phyloP scores from a whole-genome alignment of 2,329 filamentous ascomycete species.

The Diaporthe citri region DNA sequence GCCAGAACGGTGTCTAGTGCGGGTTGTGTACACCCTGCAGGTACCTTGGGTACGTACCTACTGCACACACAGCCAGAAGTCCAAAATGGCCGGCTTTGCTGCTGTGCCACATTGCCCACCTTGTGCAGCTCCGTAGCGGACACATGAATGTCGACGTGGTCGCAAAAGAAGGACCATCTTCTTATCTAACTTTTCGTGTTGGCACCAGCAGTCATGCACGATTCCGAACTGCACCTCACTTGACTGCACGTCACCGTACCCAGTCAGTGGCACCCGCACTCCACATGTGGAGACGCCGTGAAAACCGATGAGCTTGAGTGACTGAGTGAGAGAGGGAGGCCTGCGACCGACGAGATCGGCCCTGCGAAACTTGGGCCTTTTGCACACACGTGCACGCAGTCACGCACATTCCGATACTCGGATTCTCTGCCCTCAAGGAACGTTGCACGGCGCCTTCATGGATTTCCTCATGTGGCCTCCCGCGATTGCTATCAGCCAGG shows the following conservation, averaged over 20 bases:
- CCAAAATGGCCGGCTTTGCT: background rate
- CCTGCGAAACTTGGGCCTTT: background rate
- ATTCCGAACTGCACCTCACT: conserved; percentile 26
- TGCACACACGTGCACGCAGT: conserved; percentile 12
- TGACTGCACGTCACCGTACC: conserved; percentile 27
- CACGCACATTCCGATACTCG: conserved; percentile 9
- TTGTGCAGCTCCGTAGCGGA: background rate
- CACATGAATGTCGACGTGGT: background rate
- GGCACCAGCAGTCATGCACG: conserved; percentile 24
- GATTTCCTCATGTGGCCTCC: conserved; percentile 24
- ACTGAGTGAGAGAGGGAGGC: background rate
- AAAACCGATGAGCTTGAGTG: conserved; percentile 15
- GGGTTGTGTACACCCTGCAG: background rate
- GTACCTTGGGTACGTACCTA: background rate
- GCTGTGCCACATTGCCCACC: conserved; percentile 6
- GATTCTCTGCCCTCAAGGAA: background rate
- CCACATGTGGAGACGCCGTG: conserved; percentile 9
- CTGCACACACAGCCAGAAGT: background rate
- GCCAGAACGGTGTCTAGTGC: conserved; percentile 1
- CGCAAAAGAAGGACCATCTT: background rate
- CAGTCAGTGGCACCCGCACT: conserved; percentile 17
- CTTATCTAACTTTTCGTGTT: conserved; percentile 22
- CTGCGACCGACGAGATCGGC: background rate
- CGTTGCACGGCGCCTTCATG: conserved; percentile 6
- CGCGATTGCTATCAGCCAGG: conserved; percentile 22